Evolutionary conservation across 148 eudicot species (phyloP).

Genomic region (Camellia lanceoleosa): DNA sequence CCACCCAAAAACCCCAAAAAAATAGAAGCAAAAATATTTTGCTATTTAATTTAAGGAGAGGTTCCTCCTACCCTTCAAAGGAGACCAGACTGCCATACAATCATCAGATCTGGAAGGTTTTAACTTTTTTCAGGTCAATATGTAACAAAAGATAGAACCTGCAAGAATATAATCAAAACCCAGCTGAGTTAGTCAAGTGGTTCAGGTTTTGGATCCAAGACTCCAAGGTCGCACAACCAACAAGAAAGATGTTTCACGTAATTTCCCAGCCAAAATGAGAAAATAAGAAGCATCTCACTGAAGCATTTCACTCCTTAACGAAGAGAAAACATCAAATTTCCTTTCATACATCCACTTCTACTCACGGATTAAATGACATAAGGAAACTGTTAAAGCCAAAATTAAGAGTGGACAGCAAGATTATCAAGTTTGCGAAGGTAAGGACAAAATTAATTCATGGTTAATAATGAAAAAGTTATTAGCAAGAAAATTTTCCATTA

Average conservation of each 20-base stretch:
- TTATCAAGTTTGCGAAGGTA: too few species aligned
- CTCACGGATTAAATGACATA: neutral
- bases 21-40: too few species aligned
- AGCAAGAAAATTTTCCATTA: too few species aligned
- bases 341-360: neutral
- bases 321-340: neutral
- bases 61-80: too few species aligned
- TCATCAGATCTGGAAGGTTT: neutral
- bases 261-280: neutral
- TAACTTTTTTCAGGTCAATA: neutral
- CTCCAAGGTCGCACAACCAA: neutral
- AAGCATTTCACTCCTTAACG: neutral
- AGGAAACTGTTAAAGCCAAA: neutral
- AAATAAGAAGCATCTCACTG: neutral
- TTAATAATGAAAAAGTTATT: too few species aligned
- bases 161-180: neutral
- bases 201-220: neutral
- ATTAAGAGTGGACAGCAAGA: too few species aligned
- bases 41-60: too few species aligned
- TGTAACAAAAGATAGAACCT: neutral
- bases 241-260: neutral
- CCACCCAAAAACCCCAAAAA: too few species aligned
- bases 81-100: neutral
- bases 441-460: too few species aligned
- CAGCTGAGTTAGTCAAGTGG: neutral